Percentiles rank a stretch among this genome's conserved stretches.
phyloP scores from a whole-genome alignment of 441 rosid genomes.

The Raphanus hybrid region DNA sequence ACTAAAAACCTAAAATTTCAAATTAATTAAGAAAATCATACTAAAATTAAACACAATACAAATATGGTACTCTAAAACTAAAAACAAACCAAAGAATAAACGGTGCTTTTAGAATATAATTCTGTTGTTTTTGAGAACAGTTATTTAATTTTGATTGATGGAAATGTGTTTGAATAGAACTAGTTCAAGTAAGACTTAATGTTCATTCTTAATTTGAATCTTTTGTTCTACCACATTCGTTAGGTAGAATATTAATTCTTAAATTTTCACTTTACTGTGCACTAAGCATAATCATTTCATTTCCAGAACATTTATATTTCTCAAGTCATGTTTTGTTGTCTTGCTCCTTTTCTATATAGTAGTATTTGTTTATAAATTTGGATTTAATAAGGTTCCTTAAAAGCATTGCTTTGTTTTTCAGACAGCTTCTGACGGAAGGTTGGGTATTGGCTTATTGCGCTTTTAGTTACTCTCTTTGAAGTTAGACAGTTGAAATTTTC shows the following conservation, averaged over 20 bases:
- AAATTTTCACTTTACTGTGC: slow-evolving; percentile 30
- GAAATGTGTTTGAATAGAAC: not conserved
- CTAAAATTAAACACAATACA: not conserved
- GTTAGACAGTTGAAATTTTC: slow-evolving; percentile 18
- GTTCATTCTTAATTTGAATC: not conserved
- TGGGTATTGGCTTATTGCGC: slow-evolving; percentile 43
- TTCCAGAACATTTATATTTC: slow-evolving; percentile 34
- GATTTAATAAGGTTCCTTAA: slow-evolving; percentile 36
- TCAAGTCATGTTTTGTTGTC: slow-evolving; percentile 45
- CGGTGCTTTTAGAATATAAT: not conserved
- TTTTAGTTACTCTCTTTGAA: slow-evolving; percentile 33
- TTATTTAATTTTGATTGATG: too few relatives aligned
- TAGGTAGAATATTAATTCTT: not conserved
- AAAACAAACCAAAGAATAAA: not conserved
- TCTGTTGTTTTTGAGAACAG: not conserved
- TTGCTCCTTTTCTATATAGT: slow-evolving; percentile 24
- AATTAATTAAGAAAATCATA: not conserved
- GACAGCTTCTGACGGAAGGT: slow-evolving; percentile 46
- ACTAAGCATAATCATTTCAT: slow-evolving; percentile 46
- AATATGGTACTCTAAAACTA: not conserved
- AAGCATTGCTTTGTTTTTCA: slow-evolving; percentile 45
- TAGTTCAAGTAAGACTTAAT: not conserved
- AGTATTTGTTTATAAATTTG: not conserved
- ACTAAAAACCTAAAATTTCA: not conserved
- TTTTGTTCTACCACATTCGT: slow-evolving; percentile 1